Conservation (phyloP, 495 filamentous ascomycete genomes). For the Filosporella fistucella region DNA sequence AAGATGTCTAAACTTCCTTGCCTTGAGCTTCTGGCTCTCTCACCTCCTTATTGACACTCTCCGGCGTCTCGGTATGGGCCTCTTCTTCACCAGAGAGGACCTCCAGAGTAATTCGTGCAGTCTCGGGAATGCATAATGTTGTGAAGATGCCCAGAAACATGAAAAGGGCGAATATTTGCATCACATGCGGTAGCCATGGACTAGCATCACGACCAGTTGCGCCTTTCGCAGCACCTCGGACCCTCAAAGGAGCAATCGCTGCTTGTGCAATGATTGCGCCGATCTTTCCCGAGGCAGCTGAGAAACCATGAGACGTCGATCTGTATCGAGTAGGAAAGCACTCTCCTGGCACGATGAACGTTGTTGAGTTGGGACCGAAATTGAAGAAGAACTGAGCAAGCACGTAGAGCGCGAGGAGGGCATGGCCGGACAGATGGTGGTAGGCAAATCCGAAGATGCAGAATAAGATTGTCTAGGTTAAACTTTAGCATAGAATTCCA, state of each 20-base stretch:
- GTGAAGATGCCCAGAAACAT: constrained; percentile 72
- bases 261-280: constrained; percentile 64
- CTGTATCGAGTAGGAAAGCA: constrained; percentile 86
- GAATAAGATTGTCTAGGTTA: constrained; percentile 56
- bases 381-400: constrained; percentile 85
- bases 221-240: constrained; percentile 25
- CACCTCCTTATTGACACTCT: too few species aligned
- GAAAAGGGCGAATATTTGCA: constrained; percentile 77
- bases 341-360: constrained; percentile 91
- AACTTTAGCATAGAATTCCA: neutral
- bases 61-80: too few species aligned
- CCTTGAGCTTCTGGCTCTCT: too few species aligned
- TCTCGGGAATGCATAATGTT: constrained; percentile 66
- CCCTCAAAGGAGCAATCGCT: constrained; percentile 47
- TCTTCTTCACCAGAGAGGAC: constrained; percentile 21
- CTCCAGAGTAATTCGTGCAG: constrained; percentile 47
- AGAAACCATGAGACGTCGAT: constrained; percentile 81
- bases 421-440: constrained; percentile 40
- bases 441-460: constrained; percentile 71
- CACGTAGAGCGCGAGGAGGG: constrained; percentile 60
- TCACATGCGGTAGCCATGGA: constrained; percentile 75
- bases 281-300: constrained; percentile 78
- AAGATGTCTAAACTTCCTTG: too few species aligned
- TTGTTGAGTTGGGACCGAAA: constrained; percentile 79
- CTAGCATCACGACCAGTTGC: constrained; percentile 18